Conservation (phyloP, 768 basidiomycete species). For the Tylopilus subfusipes region DNA sequence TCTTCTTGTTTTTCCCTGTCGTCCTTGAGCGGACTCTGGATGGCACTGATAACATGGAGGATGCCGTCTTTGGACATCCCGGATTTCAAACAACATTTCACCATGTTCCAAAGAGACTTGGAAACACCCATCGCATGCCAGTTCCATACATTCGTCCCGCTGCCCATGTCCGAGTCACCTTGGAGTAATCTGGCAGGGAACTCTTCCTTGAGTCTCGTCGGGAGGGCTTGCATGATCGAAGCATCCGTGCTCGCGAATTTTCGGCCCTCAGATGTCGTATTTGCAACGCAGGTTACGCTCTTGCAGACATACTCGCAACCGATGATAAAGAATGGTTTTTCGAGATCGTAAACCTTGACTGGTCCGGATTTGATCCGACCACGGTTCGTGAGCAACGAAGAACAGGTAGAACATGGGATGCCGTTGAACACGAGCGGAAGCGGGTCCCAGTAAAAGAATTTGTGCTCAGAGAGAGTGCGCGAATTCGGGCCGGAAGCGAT, state of each 20-base stretch:
- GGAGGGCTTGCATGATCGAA: constrained; percentile 67
- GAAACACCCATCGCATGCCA: constrained; percentile 77
- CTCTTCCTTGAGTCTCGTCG: constrained; percentile 65
- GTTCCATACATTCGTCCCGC: constrained; percentile 63
- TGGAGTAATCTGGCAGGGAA: constrained; percentile 65
- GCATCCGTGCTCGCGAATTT: constrained; percentile 70
- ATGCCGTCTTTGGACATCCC: constrained; percentile 64
- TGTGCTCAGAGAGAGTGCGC: constrained; percentile 68
- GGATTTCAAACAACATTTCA: constrained; percentile 51
- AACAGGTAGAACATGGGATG: constrained; percentile 67
- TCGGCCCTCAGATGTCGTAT: constrained; percentile 49
- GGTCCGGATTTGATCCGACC: constrained; percentile 75
- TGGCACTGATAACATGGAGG: constrained; percentile 51
- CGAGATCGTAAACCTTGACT: constrained; percentile 75
- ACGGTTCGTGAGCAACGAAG: constrained; percentile 55
- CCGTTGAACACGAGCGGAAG: constrained; percentile 81
- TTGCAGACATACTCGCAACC: constrained; percentile 79
- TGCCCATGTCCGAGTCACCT: constrained; percentile 55
- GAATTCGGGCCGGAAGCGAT: constrained; percentile 68
- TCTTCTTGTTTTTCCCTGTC: constrained; percentile 36
- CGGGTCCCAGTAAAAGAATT: constrained; percentile 87
- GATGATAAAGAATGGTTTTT: constrained; percentile 78
- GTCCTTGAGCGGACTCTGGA: constrained; percentile 43
- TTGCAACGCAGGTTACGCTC: constrained; percentile 43
- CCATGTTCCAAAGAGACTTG: constrained; percentile 69